Base-by-base conservation (phyloP, 2,329 filamentous ascomycete species). In the Exserohilum rostratum region DNA sequence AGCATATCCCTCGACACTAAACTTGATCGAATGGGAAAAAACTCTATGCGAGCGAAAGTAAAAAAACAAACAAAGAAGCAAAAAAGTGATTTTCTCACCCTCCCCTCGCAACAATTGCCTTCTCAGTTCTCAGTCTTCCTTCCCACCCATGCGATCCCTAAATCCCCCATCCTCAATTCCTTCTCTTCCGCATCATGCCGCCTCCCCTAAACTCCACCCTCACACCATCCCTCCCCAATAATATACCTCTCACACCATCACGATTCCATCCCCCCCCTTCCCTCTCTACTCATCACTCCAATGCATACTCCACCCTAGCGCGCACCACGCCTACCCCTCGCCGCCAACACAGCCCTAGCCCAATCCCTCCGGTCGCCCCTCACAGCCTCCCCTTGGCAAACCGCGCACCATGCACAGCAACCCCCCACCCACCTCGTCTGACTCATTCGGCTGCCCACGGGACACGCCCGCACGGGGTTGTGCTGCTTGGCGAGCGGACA, bases 321-420 rank as follows among this genome's bases (percentile, higher is more conserved):
- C n/a, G n/a, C n/a, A n/a, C n/a, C n/a, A n/a, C n/a, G n/a, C n/a
- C n/a, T 10, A 6, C 20, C 18, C 35, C 13, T 17, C 17, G 20
- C 34, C 6, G 30, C 27, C 46, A 30, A 27, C 30, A 35, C 46
- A 39, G 48, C 15, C 40, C 25, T 45, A 12, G 34, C 43, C 39
- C 18, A 30, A 11, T 54, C 58, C 53, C 50, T 54, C 46, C 54
- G 46, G 42, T 55, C 46, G 22, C 53, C 53, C 57, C 58, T 53
- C 39, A 50, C 52, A n/a, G 13, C 34, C 17, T 33, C 37, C 40
- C 53, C 42, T 48, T 49, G 43, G 46, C 17, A 50, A 47, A 54
- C 40, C 64, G 39, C 38, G 50, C 70, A 71, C 65, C 66, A 66
- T 17, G 27, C 25, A 55, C 68, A 72, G 18, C 46, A 31, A 18